Conservation (phyloP, 768 basidiomycete species). For the Boletus tylopilopsis region DNA sequence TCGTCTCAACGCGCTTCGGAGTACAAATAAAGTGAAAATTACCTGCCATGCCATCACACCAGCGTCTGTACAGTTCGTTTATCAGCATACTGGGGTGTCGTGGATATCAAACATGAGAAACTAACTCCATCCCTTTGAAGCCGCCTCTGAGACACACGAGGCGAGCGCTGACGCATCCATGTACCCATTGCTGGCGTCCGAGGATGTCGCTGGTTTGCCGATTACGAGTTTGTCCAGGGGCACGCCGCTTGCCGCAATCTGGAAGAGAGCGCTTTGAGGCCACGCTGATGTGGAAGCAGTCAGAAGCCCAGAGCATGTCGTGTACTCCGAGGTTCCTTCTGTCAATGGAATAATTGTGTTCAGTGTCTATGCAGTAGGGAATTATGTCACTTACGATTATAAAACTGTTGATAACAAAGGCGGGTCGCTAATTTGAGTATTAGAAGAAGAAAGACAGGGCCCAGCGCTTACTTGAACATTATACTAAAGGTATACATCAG, state of each 20-base stretch:
- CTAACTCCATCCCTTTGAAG: constrained; percentile 64
- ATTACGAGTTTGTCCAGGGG: constrained; percentile 64
- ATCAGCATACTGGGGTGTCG: not conserved
- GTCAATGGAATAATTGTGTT: not conserved
- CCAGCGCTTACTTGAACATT: constrained; percentile 37
- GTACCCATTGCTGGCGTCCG: constrained; percentile 53
- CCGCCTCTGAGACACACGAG: constrained; percentile 58
- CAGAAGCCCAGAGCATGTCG: constrained; percentile 37
- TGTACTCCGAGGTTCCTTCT: constrained; percentile 39
- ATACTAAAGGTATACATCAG: constrained; percentile 4
- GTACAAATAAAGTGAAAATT: not conserved
- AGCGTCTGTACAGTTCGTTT: constrained; percentile 21
- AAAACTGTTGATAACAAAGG: constrained; percentile 15
- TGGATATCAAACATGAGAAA: constrained; percentile 5
- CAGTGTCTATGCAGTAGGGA: not conserved
- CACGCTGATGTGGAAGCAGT: constrained; percentile 36
- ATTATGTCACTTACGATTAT: constrained; percentile 20
- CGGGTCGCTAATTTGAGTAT: too few species aligned
- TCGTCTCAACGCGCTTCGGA: not conserved
- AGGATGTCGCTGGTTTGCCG: constrained; percentile 58
- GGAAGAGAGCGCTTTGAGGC: constrained; percentile 45
- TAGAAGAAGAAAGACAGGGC: not conserved
- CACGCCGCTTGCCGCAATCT: constrained; percentile 53
- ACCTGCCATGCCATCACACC: constrained; percentile 42
- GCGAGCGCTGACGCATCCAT: constrained; percentile 56